Evolutionary conservation across 176 grass and related monocot genomes (phyloP), one percentile per base, ranked within the genome.

Genomic region (Carex scoparia): DNA sequence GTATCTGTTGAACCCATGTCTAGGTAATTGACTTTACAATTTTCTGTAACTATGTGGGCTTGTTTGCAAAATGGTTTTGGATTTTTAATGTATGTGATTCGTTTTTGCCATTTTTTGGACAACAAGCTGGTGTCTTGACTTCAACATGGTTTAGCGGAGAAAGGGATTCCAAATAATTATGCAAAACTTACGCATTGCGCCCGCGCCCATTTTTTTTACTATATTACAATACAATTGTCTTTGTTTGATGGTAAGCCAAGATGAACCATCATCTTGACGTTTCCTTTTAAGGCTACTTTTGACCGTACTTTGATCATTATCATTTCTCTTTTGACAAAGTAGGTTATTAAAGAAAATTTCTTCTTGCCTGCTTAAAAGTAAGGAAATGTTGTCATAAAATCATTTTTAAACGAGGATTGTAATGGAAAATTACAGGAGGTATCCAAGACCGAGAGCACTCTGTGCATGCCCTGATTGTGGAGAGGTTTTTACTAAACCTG

Each of bases 401-500:
- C n/a, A 32, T 0, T 9, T 48, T 79, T 51, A 56, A 83, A 83
- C 44, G 40, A 83, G 79, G 59, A 33, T 49, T 65, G 3, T 53
- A n/a, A 69, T 69, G 40, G 35, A 83, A 83, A 83, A 87, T 3
- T 81, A 16, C 68, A 94, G 91, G 91, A 84, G 95, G 86, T 90
- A 94, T 81, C 93, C 95, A 10, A 51, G 93, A 83, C 84, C 93
- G 8, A 85, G 93, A 85, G 86, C 87, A 84, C 77, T 99, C 61
- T 90, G 88, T 73, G 28, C 84, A 1, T 99, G 96, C 81, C 68
- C 91, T 56, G 86, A 90, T 10, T 99, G 96, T 85, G 91, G 96
- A 30, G 96, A 95, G 90, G 87, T 95, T 16, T 99, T 99, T 87
- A 91, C 88, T 75, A 94, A 94, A 18, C 81, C 90, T n/a, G 93